Conservation (phyloP, 75 land plant species). For the Gnetum montanum region DNA sequence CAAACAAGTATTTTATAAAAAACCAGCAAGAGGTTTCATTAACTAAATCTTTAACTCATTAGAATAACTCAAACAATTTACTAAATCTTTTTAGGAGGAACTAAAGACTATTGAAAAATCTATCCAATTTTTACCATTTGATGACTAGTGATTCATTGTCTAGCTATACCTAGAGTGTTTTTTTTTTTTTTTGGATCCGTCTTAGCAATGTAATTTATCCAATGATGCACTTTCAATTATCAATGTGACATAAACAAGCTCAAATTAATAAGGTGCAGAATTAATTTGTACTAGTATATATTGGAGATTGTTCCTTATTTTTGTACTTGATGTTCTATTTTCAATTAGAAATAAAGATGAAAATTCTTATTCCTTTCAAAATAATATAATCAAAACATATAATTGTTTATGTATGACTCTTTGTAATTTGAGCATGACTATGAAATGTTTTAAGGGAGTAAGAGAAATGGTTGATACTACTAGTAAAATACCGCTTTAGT, state of each 20-base stretch:
- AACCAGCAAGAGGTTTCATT: neutral
- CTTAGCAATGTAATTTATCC: conserved; percentile 15
- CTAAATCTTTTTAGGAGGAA: neutral
- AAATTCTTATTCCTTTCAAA: neutral
- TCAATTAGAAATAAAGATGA: neutral
- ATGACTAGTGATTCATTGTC: conserved; percentile 16
- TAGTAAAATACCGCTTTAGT: neutral
- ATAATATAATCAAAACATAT: neutral
- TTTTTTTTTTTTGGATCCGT: conserved; percentile 8
- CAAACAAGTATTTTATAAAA: neutral
- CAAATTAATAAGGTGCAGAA: neutral
- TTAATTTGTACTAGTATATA: neutral
- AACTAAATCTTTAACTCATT: neutral
- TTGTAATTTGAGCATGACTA: neutral
- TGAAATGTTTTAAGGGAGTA: neutral
- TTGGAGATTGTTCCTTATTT: neutral
- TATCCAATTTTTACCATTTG: conserved; percentile 4
- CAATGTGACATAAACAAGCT: neutral
- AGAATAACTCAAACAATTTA: neutral
- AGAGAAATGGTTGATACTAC: neutral
- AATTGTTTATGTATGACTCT: neutral
- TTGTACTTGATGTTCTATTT: neutral
- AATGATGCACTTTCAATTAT: neutral
- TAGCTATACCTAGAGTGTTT: conserved; percentile 13
- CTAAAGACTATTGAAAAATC: neutral